These are phyloP conservation scores for Nigrospora osmanthi DNA, from an alignment of 2,329 filamentous ascomycete species.

Conservation along the genomic window DNA sequence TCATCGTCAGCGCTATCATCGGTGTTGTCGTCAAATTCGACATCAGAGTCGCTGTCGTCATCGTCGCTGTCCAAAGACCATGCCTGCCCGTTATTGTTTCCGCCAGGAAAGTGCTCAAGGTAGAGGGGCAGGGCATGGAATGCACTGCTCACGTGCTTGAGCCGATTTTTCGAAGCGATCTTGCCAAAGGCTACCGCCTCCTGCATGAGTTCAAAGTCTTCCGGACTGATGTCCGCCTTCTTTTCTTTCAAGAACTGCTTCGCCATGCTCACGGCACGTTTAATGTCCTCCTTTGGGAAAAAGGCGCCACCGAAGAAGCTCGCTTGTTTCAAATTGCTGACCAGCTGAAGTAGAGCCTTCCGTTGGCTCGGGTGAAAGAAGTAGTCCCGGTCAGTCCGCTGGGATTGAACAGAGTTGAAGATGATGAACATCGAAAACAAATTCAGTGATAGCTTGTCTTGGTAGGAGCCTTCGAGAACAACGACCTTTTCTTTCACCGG, in stretches of 20 bases:
- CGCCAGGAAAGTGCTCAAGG: conserved; percentile 57
- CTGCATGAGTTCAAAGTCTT: conserved; percentile 53
- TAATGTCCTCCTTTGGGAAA: conserved; percentile 56
- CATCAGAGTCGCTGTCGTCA: conserved; percentile 30
- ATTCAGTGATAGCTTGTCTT: conserved; percentile 77
- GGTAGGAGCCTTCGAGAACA: conserved; percentile 71
- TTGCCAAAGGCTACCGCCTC: conserved; percentile 61
- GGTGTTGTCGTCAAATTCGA: conserved; percentile 22
- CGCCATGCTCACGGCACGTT: conserved; percentile 56
- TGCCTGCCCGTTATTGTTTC: conserved; percentile 35
- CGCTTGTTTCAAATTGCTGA: conserved; percentile 73
- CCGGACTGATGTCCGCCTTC: conserved; percentile 45
- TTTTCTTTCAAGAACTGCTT: conserved; percentile 59
- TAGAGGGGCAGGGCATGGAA: conserved; percentile 75
- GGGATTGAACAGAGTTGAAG: conserved; percentile 82
- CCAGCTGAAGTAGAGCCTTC: conserved; percentile 57
- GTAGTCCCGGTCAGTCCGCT: conserved; percentile 76
- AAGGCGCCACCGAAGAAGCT: conserved; percentile 82
- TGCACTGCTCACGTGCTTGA: conserved; percentile 59
- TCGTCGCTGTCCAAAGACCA: conserved; percentile 60
- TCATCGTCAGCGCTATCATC: conserved; percentile 18
- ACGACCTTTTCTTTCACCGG: conserved; percentile 64
- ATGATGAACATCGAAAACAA: conserved; percentile 78
- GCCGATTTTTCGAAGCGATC: conserved; percentile 46
- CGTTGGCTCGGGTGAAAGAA: conserved; percentile 75